phyloP scores from a whole-genome alignment of 495 filamentous ascomycete genomes.

The Penicillium tannophilum region DNA sequence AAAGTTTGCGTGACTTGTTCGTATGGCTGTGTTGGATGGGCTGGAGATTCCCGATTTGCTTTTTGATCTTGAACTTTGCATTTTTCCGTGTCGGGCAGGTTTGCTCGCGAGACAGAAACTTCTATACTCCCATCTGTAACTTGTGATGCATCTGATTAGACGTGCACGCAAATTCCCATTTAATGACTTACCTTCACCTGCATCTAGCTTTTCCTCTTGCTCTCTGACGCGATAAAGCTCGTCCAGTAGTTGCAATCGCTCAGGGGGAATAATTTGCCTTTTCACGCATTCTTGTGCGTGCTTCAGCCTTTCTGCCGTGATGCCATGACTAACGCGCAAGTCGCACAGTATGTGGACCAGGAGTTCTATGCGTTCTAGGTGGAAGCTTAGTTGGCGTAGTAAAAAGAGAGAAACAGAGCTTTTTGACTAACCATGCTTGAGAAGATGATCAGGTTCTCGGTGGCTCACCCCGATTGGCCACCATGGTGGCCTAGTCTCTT shows the following conservation, averaged over 20 bases:
- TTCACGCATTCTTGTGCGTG: constrained; percentile 42
- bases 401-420: background rate
- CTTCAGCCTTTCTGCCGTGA: constrained; percentile 37
- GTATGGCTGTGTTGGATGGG: no score
- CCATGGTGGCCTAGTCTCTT: constrained; percentile 64
- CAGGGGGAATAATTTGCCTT: constrained; percentile 36
- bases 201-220: constrained; percentile 58
- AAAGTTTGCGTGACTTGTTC: no score
- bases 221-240: constrained; percentile 67
- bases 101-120: constrained; percentile 34
- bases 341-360: constrained; percentile 63
- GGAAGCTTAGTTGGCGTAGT: background rate
- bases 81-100: constrained; percentile 23
- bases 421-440: constrained; percentile 59
- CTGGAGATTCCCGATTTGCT: no score
- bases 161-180: background rate
- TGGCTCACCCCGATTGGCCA: constrained; percentile 73
- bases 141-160: background rate
- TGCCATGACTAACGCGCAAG: constrained; percentile 37
- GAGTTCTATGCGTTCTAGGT: constrained; percentile 60
- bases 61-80: no score
- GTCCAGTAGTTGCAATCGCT: constrained; percentile 50
- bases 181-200: constrained; percentile 51
- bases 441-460: constrained; percentile 78
- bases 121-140: constrained; percentile 19